Base-by-base conservation (phyloP, 164 flowering plant species). In the Hamamelis virginiana region DNA sequence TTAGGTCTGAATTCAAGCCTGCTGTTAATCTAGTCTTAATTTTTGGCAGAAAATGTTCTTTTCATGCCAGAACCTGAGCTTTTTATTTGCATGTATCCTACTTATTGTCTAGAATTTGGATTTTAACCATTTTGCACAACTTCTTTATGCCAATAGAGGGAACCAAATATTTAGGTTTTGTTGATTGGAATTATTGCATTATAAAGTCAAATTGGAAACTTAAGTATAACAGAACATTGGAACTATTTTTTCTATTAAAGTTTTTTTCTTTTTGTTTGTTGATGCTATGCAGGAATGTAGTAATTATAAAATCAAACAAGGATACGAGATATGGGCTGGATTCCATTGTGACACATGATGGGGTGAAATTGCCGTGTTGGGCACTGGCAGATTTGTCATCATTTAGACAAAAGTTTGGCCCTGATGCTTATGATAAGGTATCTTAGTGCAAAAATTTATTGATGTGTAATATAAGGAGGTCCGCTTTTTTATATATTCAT, bases 301-400 rank as follows among this genome's bases (percentile, higher is more conserved):
- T 92, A 10, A 64, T 92, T 19, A 85, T 95, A 65, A 95, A 92
- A 72, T 95, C 98, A 11, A 80, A 79, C 76, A 95, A 95, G 80
- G 99, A 95, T 72, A 83, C 83, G 45, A 83, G 99, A 77, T 92
- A 92, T 73, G 96, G 84, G 23, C 58, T 87, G 75, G 89, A 91
- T 71, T 87, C 93, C 0, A 81, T 95, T 47, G 96, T 92, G 46
- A 92, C 96, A 4, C 99, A 95, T 83, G 98, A 92, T 81, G 99
- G 98, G 53, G 81, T 59, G 53, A 95, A 84, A 75, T 75, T 90
- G 68, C 91, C 97, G 18, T 95, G 99, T 66, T 84, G 86, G 88
- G 84, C 99, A 48, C 72, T 95, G 78, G 72, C 85, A 11, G 76
- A 87, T 74, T 78, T 95, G 56, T 82, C 89, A 25, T 80, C 89